A percentile compares a stretch with the other conserved stretches of the same genome.
phyloP scores from a whole-genome alignment of 495 filamentous ascomycete species.

The Lepraria neglecta region DNA sequence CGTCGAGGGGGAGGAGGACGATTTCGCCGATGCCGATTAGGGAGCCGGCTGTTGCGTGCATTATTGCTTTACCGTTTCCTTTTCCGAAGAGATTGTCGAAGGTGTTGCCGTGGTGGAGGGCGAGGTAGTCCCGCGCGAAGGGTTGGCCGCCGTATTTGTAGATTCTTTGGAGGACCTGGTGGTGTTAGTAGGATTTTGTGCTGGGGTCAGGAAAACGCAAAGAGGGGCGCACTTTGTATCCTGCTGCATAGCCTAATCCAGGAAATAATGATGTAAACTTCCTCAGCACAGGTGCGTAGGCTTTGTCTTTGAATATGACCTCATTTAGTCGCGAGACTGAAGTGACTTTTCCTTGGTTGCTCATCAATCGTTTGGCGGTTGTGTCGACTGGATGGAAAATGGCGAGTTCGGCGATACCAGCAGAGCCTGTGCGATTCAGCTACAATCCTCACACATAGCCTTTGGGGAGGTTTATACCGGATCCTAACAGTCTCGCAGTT shows the following conservation, averaged over 20 bases:
- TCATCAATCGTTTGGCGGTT: conserved; percentile 97
- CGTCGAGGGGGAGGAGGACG: conserved; percentile 87
- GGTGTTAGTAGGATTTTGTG: conserved; percentile 11
- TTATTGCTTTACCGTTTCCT: conserved; percentile 95
- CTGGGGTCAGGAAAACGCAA: neutral
- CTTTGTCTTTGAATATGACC: conserved; percentile 91
- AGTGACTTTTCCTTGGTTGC: conserved; percentile 76
- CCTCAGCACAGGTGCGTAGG: conserved; percentile 54
- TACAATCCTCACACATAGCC: neutral
- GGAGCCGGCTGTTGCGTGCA: conserved; percentile 93
- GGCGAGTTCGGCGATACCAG: conserved; percentile 91
- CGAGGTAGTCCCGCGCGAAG: conserved; percentile 85
- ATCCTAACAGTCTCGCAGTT: conserved; percentile 78
- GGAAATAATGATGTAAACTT: conserved; percentile 97
- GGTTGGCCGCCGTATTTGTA: conserved; percentile 99
- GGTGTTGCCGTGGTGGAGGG: conserved; percentile 66
- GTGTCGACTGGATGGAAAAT: conserved; percentile 99
- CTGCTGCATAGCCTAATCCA: conserved; percentile 91
- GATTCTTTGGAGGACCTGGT: conserved; percentile 77
- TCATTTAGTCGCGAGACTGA: conserved; percentile 61
- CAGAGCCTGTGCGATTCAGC: conserved; percentile 56
- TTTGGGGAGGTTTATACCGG: conserved; percentile 54
- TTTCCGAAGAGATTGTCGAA: conserved; percentile 91
- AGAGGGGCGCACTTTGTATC: conserved; percentile 71
- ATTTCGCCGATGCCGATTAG: conserved; percentile 97